A percentile compares a stretch with the other conserved stretches of the same genome.
phyloP scores from a whole-genome alignment of 345 rosid genomes.

The Linum usitatissimum region DNA sequence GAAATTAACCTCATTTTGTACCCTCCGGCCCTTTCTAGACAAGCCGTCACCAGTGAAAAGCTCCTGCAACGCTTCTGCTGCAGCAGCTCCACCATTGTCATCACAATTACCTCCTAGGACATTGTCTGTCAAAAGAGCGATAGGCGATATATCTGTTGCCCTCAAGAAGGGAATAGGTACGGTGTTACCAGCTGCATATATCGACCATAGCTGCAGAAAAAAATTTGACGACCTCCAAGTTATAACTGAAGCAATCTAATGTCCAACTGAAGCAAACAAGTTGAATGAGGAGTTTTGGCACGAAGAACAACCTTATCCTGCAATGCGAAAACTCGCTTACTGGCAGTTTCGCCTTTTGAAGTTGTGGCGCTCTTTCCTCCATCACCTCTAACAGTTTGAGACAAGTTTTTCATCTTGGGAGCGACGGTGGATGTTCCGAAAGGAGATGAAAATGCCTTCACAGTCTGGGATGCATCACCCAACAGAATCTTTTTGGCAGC shows the following conservation, averaged over 20 bases:
- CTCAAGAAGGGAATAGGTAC: constrained; percentile 97
- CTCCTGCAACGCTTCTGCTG: constrained; percentile 74
- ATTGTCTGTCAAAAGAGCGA: constrained; percentile 88
- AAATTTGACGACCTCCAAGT: neutral
- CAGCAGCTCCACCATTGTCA: constrained; percentile 41
- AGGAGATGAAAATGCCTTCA: constrained; percentile 20
- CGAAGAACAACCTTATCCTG: constrained; percentile 70
- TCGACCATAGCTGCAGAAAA: constrained; percentile 82
- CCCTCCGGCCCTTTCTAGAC: constrained; percentile 64
- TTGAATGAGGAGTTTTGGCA: neutral
- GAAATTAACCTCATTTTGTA: constrained; percentile 65
- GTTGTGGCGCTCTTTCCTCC: constrained; percentile 24
- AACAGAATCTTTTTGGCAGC: constrained; percentile 22
- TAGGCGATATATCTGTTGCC: constrained; percentile 96
- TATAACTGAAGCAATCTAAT: constrained; percentile 1
- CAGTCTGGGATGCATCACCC: constrained; percentile 28
- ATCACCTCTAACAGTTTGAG: constrained; percentile 34
- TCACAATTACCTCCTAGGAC: constrained; percentile 52
- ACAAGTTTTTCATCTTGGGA: constrained; percentile 24
- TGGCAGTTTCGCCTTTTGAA: constrained; percentile 59
- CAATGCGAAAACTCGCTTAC: constrained; percentile 71
- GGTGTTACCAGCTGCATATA: constrained; percentile 94
- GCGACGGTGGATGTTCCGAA: constrained; percentile 29
- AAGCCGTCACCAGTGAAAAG: constrained; percentile 82
- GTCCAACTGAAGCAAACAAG: neutral